Evolutionary conservation across 805 yeast species (phyloP).

Genomic region (Sugiyamaella americana): DNA sequence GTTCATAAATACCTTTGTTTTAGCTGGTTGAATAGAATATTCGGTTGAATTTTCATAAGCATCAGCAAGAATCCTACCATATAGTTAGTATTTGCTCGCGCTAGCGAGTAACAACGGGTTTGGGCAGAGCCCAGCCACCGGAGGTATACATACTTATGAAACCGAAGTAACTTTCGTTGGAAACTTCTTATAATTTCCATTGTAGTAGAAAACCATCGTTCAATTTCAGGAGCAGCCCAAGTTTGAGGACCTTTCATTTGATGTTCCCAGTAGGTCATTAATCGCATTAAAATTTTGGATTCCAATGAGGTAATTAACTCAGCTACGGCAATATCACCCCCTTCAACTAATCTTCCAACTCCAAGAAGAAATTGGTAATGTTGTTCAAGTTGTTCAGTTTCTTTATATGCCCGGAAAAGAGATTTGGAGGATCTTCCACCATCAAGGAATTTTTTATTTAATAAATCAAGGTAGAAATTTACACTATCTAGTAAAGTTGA

Average conservation of each 20-base stretch:
- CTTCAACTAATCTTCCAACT: constrained; percentile 71
- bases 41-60: constrained; percentile 67
- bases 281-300: constrained; percentile 58
- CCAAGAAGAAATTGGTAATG: constrained; percentile 75
- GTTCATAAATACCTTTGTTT: constrained; percentile 46
- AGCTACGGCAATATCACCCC: constrained; percentile 76
- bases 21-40: constrained; percentile 29
- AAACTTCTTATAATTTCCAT: constrained; percentile 41
- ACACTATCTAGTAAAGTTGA: constrained; percentile 66
- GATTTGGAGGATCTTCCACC: constrained; percentile 48
- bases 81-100: constrained; percentile 5
- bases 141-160: constrained; percentile 52
- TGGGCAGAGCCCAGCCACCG: too few relatives aligned
- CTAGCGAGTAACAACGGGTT: too few relatives aligned
- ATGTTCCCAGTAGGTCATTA: constrained; percentile 62
- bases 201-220: constrained; percentile 43
- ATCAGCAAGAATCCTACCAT: constrained; percentile 46
- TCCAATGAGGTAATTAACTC: constrained; percentile 66
- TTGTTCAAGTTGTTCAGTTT: constrained; percentile 80
- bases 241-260: constrained; percentile 60
- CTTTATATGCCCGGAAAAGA: constrained; percentile 78
- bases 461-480: constrained; percentile 58
- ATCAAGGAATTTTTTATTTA: constrained; percentile 73
- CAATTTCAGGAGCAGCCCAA: constrained; percentile 39
- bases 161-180: constrained; percentile 77